A percentile compares a stretch with the other conserved stretches of the same genome.
These are phyloP conservation scores for Graphilbum fragrans DNA, from an alignment of 2,329 filamentous ascomycete species.

Conservation along the genomic window DNA sequence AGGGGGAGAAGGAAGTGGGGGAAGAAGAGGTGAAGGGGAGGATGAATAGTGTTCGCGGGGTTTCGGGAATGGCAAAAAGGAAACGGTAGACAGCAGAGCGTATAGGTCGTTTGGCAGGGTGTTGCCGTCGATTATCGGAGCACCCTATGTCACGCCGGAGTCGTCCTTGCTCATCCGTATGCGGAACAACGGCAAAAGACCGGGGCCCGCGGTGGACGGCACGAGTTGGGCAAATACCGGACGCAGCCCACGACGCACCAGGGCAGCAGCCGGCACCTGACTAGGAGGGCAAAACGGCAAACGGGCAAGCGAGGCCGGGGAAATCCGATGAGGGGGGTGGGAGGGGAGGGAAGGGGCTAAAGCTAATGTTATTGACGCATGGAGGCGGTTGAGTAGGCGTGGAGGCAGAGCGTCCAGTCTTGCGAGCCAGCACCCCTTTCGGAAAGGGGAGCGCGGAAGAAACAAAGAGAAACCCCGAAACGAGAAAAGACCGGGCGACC, in stretches of 20 bases:
- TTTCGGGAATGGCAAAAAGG: too few species aligned
- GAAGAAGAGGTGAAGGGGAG: background rate
- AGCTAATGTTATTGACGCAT: conserved; percentile 34
- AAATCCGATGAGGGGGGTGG: background rate
- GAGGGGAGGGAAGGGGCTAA: conserved; percentile 1
- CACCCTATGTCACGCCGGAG: conserved; percentile 23
- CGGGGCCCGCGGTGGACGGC: conserved; percentile 12
- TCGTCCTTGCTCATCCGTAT: conserved; percentile 23
- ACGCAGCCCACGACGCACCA: too few species aligned
- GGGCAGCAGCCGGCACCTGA: too few species aligned
- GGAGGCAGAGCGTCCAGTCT: conserved; percentile 5
- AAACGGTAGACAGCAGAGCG: background rate
- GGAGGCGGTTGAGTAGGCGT: conserved; percentile 5
- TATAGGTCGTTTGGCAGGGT: background rate
- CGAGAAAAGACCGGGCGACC: background rate
- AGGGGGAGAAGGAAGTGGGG: background rate
- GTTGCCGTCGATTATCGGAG: too few species aligned
- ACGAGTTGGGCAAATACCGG: conserved; percentile 3
- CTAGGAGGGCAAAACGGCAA: too few species aligned
- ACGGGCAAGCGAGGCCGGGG: conserved; percentile 9
- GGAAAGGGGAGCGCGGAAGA: too few species aligned
- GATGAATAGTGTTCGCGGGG: too few species aligned
- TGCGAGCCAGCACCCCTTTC: background rate
- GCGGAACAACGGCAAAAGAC: conserved; percentile 11
- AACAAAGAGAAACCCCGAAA: too few species aligned